Evolutionary conservation across 2,329 filamentous ascomycete species (phyloP).

Genomic region (Colletotrichum sp.): DNA sequence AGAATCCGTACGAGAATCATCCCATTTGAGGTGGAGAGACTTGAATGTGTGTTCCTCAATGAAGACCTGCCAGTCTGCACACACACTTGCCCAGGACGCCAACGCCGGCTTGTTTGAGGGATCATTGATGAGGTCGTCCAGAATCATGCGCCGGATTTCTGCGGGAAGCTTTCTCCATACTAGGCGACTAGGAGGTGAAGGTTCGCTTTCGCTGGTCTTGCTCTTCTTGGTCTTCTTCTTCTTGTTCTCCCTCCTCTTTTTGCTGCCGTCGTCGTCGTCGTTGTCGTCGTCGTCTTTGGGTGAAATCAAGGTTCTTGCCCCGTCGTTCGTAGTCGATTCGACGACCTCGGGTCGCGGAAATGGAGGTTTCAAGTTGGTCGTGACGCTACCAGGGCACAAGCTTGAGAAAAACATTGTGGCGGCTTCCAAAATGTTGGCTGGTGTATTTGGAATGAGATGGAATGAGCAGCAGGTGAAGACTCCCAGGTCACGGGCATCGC

Average conservation of each 20-base stretch:
- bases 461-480: background rate
- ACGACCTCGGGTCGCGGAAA: background rate
- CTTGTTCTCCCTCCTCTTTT: background rate
- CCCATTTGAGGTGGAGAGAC: background rate
- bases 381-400: background rate
- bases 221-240: background rate
- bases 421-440: background rate
- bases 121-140: background rate
- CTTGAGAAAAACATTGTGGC: background rate
- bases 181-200: background rate
- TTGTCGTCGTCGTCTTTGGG: background rate
- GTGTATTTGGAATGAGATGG: background rate
- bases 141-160: background rate
- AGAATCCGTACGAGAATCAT: background rate
- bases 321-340: background rate
- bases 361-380: background rate
- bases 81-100: background rate
- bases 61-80: background rate
- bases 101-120: background rate
- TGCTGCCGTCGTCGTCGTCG: background rate
- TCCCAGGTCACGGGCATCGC: background rate
- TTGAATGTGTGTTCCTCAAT: background rate
- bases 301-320: background rate
- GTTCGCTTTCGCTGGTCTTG: background rate
- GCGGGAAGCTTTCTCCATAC: background rate